Base-by-base conservation (phyloP, 495 filamentous ascomycete genomes). In the Penicillium coprophilum region DNA sequence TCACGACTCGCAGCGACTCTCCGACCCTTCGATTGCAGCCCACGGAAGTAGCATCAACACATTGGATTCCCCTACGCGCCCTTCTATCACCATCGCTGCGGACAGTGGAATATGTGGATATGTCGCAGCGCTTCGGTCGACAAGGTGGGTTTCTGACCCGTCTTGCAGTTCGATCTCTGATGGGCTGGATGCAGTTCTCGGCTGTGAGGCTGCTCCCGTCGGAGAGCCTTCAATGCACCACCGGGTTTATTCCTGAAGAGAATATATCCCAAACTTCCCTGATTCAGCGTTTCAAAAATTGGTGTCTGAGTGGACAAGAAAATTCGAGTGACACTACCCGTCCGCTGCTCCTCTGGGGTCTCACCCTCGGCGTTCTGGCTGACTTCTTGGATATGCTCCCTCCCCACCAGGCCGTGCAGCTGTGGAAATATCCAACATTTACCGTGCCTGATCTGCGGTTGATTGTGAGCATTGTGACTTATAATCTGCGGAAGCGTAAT, bases 401-500 rank as follows among this genome's bases (percentile, higher is more conserved):
- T 6, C 82, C 83, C 12, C 76, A 86, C 56, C 83, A 80, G 28
- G 80, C 85, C 1, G 72, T 87, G 6, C 71, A 80, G 40, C 54
- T 87, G 27, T 91, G 87, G 87, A 77, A 77, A 19, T 90, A 87
- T 63, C 89, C 89, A 0, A 90, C 86, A 9, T 91, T 91, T 65
- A 87, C 87, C 3, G 74, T 84, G 6, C 77, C 74, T 36, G 88
- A 91, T 68, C 69, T 90, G 8, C 73, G 80, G 4, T 66, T 85
- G 39, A 71, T 85, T 34, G 75, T 89, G 30, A 84, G 80, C 71
- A 48, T 86, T 12, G 59, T 90, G 52, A 88, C 87, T 1, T 82
- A 81, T 60, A 64, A 67, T 19, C 79, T 90, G 55, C 82, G 85
- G 24, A 79, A 78, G 52, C 75, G 74, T 54, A 88, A 88, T 61